Evolutionary conservation across 2,329 filamentous ascomycete species (phyloP).

Genomic region (Tympanopsis confertula): DNA sequence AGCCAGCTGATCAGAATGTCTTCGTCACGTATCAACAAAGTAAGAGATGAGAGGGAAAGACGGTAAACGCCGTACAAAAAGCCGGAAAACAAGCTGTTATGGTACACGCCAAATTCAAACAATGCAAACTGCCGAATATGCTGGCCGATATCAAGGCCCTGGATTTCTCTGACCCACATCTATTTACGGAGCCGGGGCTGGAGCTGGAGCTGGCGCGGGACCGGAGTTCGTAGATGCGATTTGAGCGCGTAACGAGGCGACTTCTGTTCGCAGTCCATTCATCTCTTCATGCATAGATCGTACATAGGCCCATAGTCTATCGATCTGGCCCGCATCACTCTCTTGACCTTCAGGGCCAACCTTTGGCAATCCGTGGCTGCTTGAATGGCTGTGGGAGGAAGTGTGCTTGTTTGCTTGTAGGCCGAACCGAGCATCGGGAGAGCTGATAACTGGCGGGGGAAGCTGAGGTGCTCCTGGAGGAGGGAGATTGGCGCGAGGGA

Average conservation of each 20-base stretch:
- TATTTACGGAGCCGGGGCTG: too few species aligned
- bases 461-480: constrained; percentile 20
- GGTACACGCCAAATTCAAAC: too few species aligned
- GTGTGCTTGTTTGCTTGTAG: constrained; percentile 21
- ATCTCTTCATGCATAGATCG: constrained; percentile 27
- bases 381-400: constrained; percentile 20
- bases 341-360: constrained; percentile 11
- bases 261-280: constrained; percentile 23
- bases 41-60: too few species aligned
- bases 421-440: constrained; percentile 27
- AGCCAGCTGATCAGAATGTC: too few species aligned
- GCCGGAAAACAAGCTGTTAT: too few species aligned
- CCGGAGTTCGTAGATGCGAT: too few species aligned
- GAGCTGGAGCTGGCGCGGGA: too few species aligned
- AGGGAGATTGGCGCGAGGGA: constrained; percentile 9
- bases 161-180: too few species aligned
- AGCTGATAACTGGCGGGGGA: constrained; percentile 24
- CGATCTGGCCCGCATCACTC: constrained; percentile 13
- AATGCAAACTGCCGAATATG: too few species aligned
- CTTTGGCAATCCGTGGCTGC: constrained; percentile 16
- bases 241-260: constrained; percentile 23
- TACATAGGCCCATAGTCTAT: constrained; percentile 28
- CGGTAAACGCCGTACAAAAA: too few species aligned
- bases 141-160: too few species aligned
- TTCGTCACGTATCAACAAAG: too few species aligned